These are phyloP conservation scores for Pythium aristosporum DNA, from an alignment of 352 stramenopile genomes.

Conservation along the genomic window DNA sequence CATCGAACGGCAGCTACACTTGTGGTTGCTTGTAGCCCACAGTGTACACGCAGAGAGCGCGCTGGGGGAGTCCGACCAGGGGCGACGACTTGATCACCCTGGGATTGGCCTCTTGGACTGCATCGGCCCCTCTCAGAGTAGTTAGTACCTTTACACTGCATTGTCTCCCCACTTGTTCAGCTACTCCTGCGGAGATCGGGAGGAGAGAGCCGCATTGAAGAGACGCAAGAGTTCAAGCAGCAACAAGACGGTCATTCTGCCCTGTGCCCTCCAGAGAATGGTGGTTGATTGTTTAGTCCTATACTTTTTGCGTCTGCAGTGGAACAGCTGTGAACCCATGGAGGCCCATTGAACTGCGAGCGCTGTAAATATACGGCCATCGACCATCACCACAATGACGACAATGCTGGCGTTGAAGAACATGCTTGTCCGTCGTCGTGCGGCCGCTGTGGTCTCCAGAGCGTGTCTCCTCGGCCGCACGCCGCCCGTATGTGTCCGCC, in stretches of 20 bases:
- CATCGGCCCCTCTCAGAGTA: too few relatives aligned
- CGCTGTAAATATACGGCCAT: conserved; percentile 5
- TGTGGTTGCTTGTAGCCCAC: too few relatives aligned
- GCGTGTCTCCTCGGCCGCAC: not conserved
- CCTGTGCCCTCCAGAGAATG: conserved; percentile 6
- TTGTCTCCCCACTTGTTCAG: conserved; percentile 5
- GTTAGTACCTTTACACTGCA: conserved; percentile 2
- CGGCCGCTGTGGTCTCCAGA: conserved; percentile 2
- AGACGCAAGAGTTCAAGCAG: conserved; percentile 20
- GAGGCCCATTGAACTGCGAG: not conserved
- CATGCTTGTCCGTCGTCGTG: conserved; percentile 3
- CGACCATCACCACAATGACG: conserved; percentile 3
- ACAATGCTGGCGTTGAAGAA: not conserved
- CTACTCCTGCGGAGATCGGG: not conserved
- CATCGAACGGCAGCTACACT: too few relatives aligned
- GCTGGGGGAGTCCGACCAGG: too few relatives aligned
- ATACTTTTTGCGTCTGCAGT: conserved; percentile 13
- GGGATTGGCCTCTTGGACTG: too few relatives aligned
- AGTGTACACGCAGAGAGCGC: too few relatives aligned
- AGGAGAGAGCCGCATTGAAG: conserved; percentile 10
- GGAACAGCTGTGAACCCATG: not conserved
- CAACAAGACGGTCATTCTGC: conserved; percentile 25
- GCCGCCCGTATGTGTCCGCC: not conserved
- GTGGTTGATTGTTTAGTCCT: conserved; percentile 1
- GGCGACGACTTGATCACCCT: too few relatives aligned